Base-by-base conservation (phyloP, 495 filamentous ascomycete genomes). In the Tuber melanosporum region DNA sequence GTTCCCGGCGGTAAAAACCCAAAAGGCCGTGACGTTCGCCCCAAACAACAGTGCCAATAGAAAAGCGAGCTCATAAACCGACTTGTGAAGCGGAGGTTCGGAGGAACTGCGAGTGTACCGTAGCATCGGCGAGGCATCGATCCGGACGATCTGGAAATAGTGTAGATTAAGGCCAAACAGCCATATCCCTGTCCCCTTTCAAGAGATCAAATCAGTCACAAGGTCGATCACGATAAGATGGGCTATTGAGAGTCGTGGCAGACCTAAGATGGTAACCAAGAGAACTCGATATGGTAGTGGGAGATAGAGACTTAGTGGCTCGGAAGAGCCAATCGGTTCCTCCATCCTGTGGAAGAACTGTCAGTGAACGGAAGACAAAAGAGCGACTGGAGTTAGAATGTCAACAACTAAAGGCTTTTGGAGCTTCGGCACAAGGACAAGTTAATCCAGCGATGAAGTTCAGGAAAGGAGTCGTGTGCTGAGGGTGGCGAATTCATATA, bases 21-120 rank as follows among this genome's bases (percentile, higher is more conserved):
- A 98, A 87, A 97, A 98, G 77, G 92, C 81, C 76, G 92, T 75
- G 49, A 97, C 87, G 74, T 92, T 95, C 81, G 91, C 76, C 74
- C 83, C 82, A 73, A 95, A 89, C 36, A 93, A 89, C 75, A 90
- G 82, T 39, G 91, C 91, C 79, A 97, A 89, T 74, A 93, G 85
- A 66, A 88, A 88, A 32, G 95, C 94, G 72, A 98, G 86, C 71
- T 91, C 92, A 85, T 97, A 98, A 62, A 91, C 91, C 42, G 93
- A 92, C 75, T 88, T 86, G 83, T 98, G 90, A 84, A 95, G 92
- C 49, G 91, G 86, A 26, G 87, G 87, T 78, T 93, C 90, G 75
- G 88, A 85, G 73, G 91, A 52, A 42, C 75, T 47, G 45, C 77
- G 82, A 7, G 82, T 83, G 77, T 83, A 83, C 47, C 82, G 82